Evolutionary conservation across 768 basidiomycete genomes (phyloP).

Genomic region (Mycena rosella): DNA sequence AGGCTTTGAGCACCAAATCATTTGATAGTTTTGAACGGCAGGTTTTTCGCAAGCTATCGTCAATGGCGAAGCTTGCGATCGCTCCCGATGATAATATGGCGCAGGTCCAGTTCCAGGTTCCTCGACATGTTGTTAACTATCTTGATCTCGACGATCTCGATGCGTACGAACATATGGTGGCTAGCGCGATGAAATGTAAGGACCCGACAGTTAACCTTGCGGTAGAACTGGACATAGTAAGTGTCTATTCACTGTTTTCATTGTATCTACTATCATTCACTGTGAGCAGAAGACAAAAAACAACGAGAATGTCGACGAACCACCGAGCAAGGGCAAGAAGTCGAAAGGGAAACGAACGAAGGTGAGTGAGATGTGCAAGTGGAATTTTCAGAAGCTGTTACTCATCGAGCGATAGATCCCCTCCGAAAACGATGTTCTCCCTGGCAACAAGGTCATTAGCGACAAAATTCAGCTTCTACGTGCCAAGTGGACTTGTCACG

Average conservation of each 20-base stretch:
- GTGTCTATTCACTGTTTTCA: background rate
- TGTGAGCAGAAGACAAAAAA: background rate
- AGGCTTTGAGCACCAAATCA: no score
- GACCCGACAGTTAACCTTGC: slow-evolving; percentile 2
- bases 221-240: no score
- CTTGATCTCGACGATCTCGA: background rate
- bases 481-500: background rate
- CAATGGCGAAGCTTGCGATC: no score
- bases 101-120: background rate
- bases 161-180: background rate
- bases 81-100: no score
- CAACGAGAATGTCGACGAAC: no score
- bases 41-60: no score
- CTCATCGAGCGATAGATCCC: background rate
- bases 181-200: background rate
- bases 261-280: background rate
- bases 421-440: slow-evolving; percentile 2
- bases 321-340: no score
- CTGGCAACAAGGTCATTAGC: slow-evolving; percentile 14
- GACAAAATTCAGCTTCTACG: background rate
- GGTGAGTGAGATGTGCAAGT: no score
- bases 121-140: background rate
- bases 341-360: no score
- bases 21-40: no score
- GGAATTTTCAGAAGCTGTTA: no score